Conservation (phyloP, 108 stramenopile species). For the Cyclostephanos invisitatus region DNA sequence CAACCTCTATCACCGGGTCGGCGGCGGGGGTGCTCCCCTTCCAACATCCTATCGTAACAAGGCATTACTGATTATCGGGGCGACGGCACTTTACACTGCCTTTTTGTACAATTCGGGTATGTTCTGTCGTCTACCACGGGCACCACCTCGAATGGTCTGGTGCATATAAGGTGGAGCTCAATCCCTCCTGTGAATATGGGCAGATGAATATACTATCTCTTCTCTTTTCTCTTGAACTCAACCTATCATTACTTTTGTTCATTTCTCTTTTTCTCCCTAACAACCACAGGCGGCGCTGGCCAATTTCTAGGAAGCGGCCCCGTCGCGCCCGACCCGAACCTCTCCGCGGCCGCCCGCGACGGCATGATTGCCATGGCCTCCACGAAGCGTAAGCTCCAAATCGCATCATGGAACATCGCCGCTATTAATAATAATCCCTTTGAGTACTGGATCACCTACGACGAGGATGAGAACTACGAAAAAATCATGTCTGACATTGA, state of each 20-base stretch:
- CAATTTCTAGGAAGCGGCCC: conserved; percentile 42
- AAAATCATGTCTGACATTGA: conserved; percentile 84
- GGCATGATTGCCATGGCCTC: conserved; percentile 49
- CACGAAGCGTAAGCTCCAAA: conserved; percentile 36
- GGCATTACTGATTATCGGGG: conserved; percentile 48
- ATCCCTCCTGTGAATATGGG: conserved; percentile 4
- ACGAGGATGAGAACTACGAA: conserved; percentile 83
- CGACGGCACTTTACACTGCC: conserved; percentile 72
- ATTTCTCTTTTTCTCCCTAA: background rate
- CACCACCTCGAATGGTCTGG: background rate
- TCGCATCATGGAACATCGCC: conserved; percentile 89
- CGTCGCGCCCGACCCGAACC: conserved; percentile 34
- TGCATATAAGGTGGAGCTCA: background rate
- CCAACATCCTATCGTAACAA: conserved; percentile 76
- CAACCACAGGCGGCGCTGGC: conserved; percentile 56
- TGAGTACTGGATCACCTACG: conserved; percentile 84
- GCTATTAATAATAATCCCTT: conserved; percentile 87
- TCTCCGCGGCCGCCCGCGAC: conserved; percentile 34
- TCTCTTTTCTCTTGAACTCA: background rate
- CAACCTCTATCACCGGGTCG: conserved; percentile 11
- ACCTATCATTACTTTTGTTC: background rate
- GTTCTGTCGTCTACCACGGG: conserved; percentile 32
- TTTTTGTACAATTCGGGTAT: conserved; percentile 74
- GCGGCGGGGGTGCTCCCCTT: conserved; percentile 33
- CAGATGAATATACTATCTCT: background rate